phyloP scores from a whole-genome alignment of 2,329 filamentous ascomycete species.

The Spiromastix sp. region DNA sequence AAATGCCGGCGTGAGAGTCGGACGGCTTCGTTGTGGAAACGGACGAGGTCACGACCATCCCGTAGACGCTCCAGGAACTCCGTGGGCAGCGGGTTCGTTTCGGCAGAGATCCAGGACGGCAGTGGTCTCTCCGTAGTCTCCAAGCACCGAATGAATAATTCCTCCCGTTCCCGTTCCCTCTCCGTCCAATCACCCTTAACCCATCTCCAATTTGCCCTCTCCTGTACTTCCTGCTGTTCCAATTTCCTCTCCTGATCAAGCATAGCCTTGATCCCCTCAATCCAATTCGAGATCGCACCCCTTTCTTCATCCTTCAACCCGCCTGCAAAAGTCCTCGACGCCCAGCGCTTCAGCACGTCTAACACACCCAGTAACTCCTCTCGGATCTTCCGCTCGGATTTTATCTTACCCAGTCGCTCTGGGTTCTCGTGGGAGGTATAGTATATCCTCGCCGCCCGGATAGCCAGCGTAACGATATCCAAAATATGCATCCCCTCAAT shows the following conservation, averaged over 20 bases:
- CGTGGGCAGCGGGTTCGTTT: slow-evolving; percentile 37
- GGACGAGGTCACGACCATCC: slow-evolving; percentile 70
- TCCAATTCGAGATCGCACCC: slow-evolving; percentile 66
- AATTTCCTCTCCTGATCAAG: slow-evolving; percentile 66
- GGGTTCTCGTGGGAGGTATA: slow-evolving; percentile 88
- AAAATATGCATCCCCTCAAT: slow-evolving; percentile 86
- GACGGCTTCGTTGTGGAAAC: slow-evolving; percentile 82
- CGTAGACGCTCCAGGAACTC: slow-evolving; percentile 64
- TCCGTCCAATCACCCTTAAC: slow-evolving; percentile 66
- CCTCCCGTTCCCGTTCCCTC: slow-evolving; percentile 66
- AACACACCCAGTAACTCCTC: slow-evolving; percentile 76
- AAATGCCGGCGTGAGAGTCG: slow-evolving; percentile 77
- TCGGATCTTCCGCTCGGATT: slow-evolving; percentile 75
- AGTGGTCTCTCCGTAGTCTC: slow-evolving; percentile 46
- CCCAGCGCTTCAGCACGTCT: slow-evolving; percentile 86
- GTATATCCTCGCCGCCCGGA: slow-evolving; percentile 89
- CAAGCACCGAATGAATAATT: slow-evolving; percentile 71
- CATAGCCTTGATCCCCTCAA: slow-evolving; percentile 65
- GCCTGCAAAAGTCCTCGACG: slow-evolving; percentile 71
- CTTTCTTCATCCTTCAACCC: slow-evolving; percentile 73
- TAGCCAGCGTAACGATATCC: slow-evolving; percentile 89
- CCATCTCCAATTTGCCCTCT: slow-evolving; percentile 72
- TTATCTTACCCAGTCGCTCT: slow-evolving; percentile 74
- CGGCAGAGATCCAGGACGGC: slow-evolving; percentile 57
- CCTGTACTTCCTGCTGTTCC: slow-evolving; percentile 61